Percentiles rank a stretch among this genome's conserved stretches.
Evolutionary conservation across 2,329 filamentous ascomycete species (phyloP).

Genomic region (Zasmidium cellare): DNA sequence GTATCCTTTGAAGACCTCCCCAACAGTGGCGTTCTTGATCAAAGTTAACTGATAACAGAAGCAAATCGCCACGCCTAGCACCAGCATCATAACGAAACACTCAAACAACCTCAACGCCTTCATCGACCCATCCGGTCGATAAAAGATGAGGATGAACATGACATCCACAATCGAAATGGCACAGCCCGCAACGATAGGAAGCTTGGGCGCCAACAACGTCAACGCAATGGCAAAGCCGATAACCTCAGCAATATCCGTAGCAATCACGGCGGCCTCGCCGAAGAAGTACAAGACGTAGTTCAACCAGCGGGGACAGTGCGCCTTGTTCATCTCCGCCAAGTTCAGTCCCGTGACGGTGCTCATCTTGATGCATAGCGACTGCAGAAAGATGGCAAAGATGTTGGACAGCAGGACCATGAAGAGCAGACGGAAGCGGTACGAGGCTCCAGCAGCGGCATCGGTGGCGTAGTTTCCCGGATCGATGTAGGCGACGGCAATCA

Average conservation of each 20-base stretch:
- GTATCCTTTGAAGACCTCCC: slow-evolving; percentile 65
- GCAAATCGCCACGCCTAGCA: slow-evolving; percentile 68
- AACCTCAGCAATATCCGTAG: slow-evolving; percentile 62
- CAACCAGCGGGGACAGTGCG: slow-evolving; percentile 54
- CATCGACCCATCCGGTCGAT: slow-evolving; percentile 59
- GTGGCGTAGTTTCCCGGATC: slow-evolving; percentile 66
- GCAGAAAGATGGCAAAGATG: slow-evolving; percentile 69
- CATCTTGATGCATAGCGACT: slow-evolving; percentile 64
- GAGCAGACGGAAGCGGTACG: slow-evolving; percentile 64
- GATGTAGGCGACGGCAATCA: slow-evolving; percentile 54
- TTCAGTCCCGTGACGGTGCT: slow-evolving; percentile 53
- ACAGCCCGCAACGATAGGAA: slow-evolving; percentile 68
- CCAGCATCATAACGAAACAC: slow-evolving; percentile 61
- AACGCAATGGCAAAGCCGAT: slow-evolving; percentile 71
- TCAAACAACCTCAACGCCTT: slow-evolving; percentile 64
- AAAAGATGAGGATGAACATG: slow-evolving; percentile 67
- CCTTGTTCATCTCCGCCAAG: slow-evolving; percentile 50
- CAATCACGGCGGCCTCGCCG: slow-evolving; percentile 58
- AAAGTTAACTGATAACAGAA: slow-evolving; percentile 70
- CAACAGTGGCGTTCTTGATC: slow-evolving; percentile 56
- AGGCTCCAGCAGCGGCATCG: slow-evolving; percentile 67
- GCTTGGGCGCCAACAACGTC: slow-evolving; percentile 60
- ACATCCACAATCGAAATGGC: slow-evolving; percentile 69
- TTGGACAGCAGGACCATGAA: slow-evolving; percentile 71
- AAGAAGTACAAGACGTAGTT: slow-evolving; percentile 56